phyloP scores from a whole-genome alignment of 2,329 filamentous ascomycete species.

The Sclerotinia glacialis region DNA sequence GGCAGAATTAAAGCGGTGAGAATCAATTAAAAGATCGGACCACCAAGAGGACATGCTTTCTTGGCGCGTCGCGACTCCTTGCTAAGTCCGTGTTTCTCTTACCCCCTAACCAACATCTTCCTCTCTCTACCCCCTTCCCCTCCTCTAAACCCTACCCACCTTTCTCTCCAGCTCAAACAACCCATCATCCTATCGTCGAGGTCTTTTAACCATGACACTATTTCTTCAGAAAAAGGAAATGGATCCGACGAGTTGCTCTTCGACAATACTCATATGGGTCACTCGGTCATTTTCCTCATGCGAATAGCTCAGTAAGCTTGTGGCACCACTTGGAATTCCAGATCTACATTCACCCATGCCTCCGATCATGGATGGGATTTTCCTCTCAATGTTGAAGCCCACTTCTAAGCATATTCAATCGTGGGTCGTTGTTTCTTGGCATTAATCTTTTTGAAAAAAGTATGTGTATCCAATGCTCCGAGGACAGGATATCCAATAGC shows the following conservation, averaged over 20 bases:
- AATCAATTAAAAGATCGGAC: background rate
- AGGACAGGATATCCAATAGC: too few relatives aligned
- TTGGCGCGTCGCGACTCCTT: constrained; percentile 9
- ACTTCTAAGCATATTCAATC: background rate
- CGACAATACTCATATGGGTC: background rate
- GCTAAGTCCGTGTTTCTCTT: background rate
- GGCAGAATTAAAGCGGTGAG: background rate
- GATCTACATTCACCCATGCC: constrained; percentile 9
- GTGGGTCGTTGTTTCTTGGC: background rate
- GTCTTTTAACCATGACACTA: background rate
- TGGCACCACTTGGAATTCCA: background rate
- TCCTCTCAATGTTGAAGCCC: background rate
- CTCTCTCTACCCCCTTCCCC: background rate
- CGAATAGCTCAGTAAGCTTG: background rate
- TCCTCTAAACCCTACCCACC: background rate
- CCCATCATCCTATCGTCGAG: background rate
- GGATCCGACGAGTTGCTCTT: background rate
- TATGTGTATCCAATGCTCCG: background rate
- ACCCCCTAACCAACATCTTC: background rate
- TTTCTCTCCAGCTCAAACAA: background rate
- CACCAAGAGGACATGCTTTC: background rate
- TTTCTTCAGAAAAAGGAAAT: background rate
- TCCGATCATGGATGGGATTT: background rate
- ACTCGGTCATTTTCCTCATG: background rate
- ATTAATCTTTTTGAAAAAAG: background rate